Base-by-base conservation (phyloP, 371 early-diverging fungal species). In the Apophysomyces ossiformis region DNA sequence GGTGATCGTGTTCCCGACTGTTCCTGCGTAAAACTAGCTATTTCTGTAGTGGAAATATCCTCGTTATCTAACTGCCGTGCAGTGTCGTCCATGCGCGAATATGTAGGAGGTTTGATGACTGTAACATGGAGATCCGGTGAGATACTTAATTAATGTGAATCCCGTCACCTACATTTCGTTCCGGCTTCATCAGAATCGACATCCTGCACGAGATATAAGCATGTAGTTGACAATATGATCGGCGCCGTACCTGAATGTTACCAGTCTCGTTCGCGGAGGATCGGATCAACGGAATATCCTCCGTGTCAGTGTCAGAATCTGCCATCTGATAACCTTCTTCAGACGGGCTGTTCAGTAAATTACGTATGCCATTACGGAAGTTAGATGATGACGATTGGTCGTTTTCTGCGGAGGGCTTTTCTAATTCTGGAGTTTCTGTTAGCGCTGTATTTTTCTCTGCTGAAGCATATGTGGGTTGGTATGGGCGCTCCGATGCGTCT, bases 241-340 rank as follows among this genome's bases (percentile, higher is more conserved):
- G 41, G 37, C 11, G 13, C n/a, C 46, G 26, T 61, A 61, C 61
- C 21, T 26, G 61, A 44, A 36, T 46, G 45, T 45, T 26, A 35
- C 32, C 12, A 15, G 46, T 32, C 18, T 37, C 37, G 43, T 38
- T 57, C 1, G 58, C 39, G 15, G 44, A 41, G 6, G 69, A 63
- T 37, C 47, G 43, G 16, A 63, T 68, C 1, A 71, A 60, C 21
- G 73, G 69, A 57, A 75, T 69, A 16, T 76, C 77, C 58, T 80
- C 77, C 1, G 75, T 76, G 43, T 76, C 75, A 1, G 80, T 75
- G 60, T 79, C 80, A 4, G 80, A 76, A 67, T 79, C 76, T 26
- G 74, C 74, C 71, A 73, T 74, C 16, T 74, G 69, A 50, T 71
- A 69, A 37, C 57, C 59, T 45, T 74, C 75, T 59, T 73, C 72